Evolutionary conservation across 1,139 yeast genomes (phyloP), one percentile per base, ranked within the genome.

Genomic region (Taphrina pruni): DNA sequence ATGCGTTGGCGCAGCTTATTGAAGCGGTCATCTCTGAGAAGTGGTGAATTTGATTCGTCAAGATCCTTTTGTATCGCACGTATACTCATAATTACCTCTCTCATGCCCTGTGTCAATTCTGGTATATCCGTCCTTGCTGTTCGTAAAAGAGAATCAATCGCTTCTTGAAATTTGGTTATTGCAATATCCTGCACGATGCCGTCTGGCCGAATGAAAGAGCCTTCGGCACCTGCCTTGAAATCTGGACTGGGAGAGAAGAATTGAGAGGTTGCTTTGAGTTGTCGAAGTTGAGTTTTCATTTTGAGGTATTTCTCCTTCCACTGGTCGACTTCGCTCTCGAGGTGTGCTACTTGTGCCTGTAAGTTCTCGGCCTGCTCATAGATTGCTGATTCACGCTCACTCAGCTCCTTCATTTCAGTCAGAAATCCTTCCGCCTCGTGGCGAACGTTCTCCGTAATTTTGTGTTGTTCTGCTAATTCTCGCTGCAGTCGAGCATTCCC

Each of bases 361-460:
- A 77, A 71, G 12, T 72, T 72, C 45, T 75, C 77, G 17, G 76
- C 73, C 52, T 74, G 71, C 61, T 72, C 74, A 71, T 71, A 70
- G 11, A 74, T 66, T 43, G 70, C 70, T 26, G 69, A 48, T 50
- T 77, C 78, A 52, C 73, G 73, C 64, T 77, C 77, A 3, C 82
- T 78, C 50, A 81, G 75, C 0, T 75, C 72, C 35, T 80, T 74
- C 82, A 81, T 80, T 69, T 81, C 83, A 17, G 73, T 74, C 54
- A 81, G 73, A 70, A 80, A 78, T n/a, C 73, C 76, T 8, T 78
- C 74, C 1, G 83, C 83, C 71, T 81, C 83, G 4, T 75, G 72
- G n/a, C 81, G 76, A 32, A 81, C 82, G 70, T 79, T 79, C 36
- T 79, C 81, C 0, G 82, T 80, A 12, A 80, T 75, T 43, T 71